Evolutionary conservation across 2,329 filamentous ascomycete species (phyloP).

Genomic region (Trichoderma lentiforme): DNA sequence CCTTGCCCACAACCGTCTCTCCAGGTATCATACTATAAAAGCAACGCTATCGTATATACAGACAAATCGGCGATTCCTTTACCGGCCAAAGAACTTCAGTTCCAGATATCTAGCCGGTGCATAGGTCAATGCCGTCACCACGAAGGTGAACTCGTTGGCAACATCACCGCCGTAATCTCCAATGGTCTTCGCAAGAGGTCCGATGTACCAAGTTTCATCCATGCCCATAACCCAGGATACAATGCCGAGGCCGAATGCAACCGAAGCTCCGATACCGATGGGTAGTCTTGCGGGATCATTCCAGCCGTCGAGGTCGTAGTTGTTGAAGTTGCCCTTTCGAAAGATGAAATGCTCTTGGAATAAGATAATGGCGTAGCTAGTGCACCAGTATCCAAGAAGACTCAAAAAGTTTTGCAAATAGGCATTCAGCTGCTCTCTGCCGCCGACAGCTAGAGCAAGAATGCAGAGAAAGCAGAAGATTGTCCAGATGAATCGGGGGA

Average conservation of each 20-base stretch:
- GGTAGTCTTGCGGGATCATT: constrained; percentile 42
- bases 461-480: constrained; percentile 39
- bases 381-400: constrained; percentile 46
- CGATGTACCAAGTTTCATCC: constrained; percentile 54
- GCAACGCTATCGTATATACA: background rate
- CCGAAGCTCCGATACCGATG: constrained; percentile 40
- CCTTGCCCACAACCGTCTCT: background rate
- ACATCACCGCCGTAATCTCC: constrained; percentile 60
- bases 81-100: constrained; percentile 28
- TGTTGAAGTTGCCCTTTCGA: constrained; percentile 37
- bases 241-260: constrained; percentile 41
- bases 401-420: constrained; percentile 44
- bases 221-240: constrained; percentile 52
- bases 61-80: background rate
- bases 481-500: constrained; percentile 42
- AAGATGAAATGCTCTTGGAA: constrained; percentile 43
- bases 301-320: constrained; percentile 44
- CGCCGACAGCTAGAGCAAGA: constrained; percentile 40
- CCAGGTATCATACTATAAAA: background rate
- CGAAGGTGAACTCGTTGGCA: constrained; percentile 42
- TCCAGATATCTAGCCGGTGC: constrained; percentile 41
- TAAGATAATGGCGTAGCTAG: constrained; percentile 40
- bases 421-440: constrained; percentile 38
- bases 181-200: constrained; percentile 51
- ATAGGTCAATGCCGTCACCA: constrained; percentile 41